Percentiles rank a stretch among this genome's conserved stretches.
Conservation (phyloP, 208 protist genomes). For the Crithidia expoeki region DNA sequence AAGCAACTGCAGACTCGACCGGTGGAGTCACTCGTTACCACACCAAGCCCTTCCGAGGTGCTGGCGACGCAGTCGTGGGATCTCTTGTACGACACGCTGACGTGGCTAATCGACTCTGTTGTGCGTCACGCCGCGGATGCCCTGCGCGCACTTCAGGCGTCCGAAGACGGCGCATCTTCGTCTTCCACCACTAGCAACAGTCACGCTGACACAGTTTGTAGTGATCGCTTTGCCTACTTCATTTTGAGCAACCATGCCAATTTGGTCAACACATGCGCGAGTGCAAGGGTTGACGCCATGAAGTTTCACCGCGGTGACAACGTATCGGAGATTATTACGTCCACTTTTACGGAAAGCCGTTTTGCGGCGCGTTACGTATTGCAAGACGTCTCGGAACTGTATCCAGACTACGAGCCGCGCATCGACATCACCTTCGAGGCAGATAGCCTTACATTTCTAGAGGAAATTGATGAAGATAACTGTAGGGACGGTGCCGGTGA, state of each 20-base stretch:
- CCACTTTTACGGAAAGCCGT: constrained; percentile 35
- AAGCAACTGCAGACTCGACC: constrained; percentile 23
- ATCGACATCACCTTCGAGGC: constrained; percentile 25
- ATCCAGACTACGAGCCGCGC: constrained; percentile 32
- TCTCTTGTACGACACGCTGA: constrained; percentile 36
- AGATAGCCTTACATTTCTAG: constrained; percentile 25
- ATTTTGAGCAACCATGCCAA: constrained; percentile 39
- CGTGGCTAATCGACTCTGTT: constrained; percentile 29
- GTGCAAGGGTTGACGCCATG: constrained; percentile 24
- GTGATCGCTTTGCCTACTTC: constrained; percentile 28
- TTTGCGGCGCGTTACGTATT: constrained; percentile 35
- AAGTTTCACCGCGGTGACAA: neutral
- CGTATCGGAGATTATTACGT: neutral
- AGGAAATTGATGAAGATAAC: neutral
- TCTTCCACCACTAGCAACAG: neutral
- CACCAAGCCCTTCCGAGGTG: constrained; percentile 29
- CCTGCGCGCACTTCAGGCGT: constrained; percentile 1
- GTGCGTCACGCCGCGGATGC: constrained; percentile 24
- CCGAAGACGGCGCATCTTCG: neutral
- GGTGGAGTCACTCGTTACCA: constrained; percentile 25
- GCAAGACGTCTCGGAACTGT: constrained; percentile 32
- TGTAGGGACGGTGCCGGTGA: constrained; percentile 1
- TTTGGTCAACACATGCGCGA: constrained; percentile 28
- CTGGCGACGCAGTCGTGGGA: constrained; percentile 34
- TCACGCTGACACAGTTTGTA: neutral